These are phyloP conservation scores for Penicillium waksmanii DNA, from an alignment of 495 filamentous ascomycete species.

Conservation along the genomic window DNA sequence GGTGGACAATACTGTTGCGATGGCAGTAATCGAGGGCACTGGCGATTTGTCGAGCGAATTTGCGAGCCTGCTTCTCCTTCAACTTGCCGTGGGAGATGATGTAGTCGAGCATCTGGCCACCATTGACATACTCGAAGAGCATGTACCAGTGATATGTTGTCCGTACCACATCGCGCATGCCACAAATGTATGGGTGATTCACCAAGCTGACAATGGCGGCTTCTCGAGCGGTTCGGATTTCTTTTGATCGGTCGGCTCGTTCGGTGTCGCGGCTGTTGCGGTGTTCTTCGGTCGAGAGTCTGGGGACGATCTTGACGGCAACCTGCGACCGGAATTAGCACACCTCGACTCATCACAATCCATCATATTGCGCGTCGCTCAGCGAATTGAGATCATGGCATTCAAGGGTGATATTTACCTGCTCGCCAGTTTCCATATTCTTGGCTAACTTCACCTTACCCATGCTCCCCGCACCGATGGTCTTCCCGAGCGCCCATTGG, in stretches of 20 bases:
- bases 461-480: constrained; percentile 97
- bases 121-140: constrained; percentile 99
- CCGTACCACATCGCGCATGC: constrained; percentile 90
- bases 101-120: constrained; percentile 99
- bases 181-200: constrained; percentile 95
- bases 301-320: constrained; percentile 97
- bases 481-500: constrained; percentile 93
- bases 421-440: constrained; percentile 78
- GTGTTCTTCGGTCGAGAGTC: constrained; percentile 82
- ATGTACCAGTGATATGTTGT: constrained; percentile 99
- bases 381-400: neutral
- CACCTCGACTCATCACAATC: neutral
- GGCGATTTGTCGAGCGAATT: constrained; percentile 96
- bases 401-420: constrained; percentile 54
- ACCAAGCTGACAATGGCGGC: constrained; percentile 96
- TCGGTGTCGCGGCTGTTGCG: constrained; percentile 80
- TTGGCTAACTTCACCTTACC: constrained; percentile 90
- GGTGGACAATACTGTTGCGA: constrained; percentile 97
- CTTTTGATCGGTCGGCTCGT: constrained; percentile 91
- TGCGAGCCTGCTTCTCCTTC: constrained; percentile 98
- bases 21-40: constrained; percentile 99
- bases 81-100: constrained; percentile 98
- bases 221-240: constrained; percentile 93
- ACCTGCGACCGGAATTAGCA: constrained; percentile 58
- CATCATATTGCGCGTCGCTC: neutral